Evolutionary conservation across 129 eudicot genomes (phyloP).

Genomic region (Pseudognaphalium luteoalbum): DNA sequence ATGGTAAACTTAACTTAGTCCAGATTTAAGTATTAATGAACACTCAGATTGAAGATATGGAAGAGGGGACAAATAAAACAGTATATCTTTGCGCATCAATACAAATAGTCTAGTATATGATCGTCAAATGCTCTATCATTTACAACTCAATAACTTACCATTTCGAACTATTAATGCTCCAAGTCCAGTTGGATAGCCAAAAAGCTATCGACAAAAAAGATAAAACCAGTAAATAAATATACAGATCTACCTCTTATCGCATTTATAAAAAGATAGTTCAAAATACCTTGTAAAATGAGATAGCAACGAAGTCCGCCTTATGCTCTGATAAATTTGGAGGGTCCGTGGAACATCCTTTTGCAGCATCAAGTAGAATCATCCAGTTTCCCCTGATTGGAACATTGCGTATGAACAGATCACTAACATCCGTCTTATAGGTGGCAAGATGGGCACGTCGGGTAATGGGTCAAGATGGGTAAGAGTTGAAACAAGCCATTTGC

Average conservation of each 20-base stretch:
- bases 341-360: constrained; percentile 88
- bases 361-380: constrained; percentile 95
- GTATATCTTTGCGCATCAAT: neutral
- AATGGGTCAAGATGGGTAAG: neutral
- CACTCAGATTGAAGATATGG: neutral
- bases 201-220: constrained; percentile 48
- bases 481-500: neutral
- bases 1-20: neutral
- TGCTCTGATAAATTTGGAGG: constrained; percentile 81
- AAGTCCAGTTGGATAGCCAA: constrained; percentile 98
- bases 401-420: constrained; percentile 5
- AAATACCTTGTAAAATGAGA: constrained; percentile 89
- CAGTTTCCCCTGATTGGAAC: constrained; percentile 62
- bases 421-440: constrained; percentile 7
- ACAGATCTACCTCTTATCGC: neutral
- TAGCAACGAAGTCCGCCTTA: constrained; percentile 82
- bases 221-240: constrained; percentile 7
- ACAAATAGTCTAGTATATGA: neutral
- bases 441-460: neutral
- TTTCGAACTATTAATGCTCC: constrained; percentile 89
- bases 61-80: neutral
- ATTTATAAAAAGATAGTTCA: constrained; percentile 1
- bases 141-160: constrained; percentile 49
- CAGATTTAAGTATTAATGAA: constrained; percentile 1
- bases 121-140: neutral